These are phyloP conservation scores for Ceratobasidium sp. DNA, from an alignment of 1,284 basidiomycete species.

Conservation along the genomic window DNA sequence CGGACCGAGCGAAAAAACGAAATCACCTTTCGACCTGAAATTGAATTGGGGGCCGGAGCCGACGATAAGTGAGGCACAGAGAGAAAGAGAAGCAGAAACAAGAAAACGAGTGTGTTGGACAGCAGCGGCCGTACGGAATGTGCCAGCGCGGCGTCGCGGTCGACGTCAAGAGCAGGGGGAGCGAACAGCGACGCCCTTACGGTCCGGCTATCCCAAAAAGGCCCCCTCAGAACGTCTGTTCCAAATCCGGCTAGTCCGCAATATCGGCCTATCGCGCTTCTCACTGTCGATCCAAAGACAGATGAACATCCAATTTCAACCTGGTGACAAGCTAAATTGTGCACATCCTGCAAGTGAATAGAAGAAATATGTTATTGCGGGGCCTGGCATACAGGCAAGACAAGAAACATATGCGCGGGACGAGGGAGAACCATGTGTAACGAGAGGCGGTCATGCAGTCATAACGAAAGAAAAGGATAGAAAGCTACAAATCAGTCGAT, in stretches of 20 bases:
- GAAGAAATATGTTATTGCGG: constrained; percentile 32
- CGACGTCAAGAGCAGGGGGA: background rate
- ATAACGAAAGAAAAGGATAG: constrained; percentile 31
- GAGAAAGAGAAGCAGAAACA: background rate
- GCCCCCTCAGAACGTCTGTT: background rate
- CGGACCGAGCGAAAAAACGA: constrained; percentile 14
- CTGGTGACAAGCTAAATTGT: background rate
- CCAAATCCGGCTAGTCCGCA: constrained; percentile 2
- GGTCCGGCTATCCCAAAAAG: background rate
- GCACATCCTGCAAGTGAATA: background rate
- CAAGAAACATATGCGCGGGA: constrained; percentile 27
- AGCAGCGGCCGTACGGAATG: background rate
- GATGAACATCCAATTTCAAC: background rate
- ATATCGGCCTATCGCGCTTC: constrained; percentile 6
- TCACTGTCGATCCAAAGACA: constrained; percentile 17
- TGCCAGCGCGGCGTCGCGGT: constrained; percentile 3
- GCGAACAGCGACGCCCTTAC: background rate
- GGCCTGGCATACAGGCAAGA: constrained; percentile 8
- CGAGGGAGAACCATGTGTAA: constrained; percentile 4
- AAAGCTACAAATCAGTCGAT: constrained; percentile 32
- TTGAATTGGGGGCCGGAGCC: constrained; percentile 8
- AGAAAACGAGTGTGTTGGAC: constrained; percentile 34
- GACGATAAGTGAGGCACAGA: background rate
- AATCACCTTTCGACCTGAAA: constrained; percentile 35
- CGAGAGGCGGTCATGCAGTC: constrained; percentile 20